phyloP scores from a whole-genome alignment of 768 basidiomycete genomes.

The Hygrophorus russula region DNA sequence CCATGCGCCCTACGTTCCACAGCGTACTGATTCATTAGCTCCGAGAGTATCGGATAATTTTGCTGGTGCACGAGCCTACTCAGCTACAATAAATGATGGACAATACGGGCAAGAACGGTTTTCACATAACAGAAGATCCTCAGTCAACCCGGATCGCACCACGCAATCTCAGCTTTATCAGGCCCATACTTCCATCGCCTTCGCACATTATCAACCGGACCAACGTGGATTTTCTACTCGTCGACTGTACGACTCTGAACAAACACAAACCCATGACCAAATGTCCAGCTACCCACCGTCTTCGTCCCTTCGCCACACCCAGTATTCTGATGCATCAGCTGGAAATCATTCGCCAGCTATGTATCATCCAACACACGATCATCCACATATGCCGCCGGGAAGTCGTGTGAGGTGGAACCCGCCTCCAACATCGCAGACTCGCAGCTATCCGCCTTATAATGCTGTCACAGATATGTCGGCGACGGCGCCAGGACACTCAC shows the following conservation, averaged over 20 bases:
- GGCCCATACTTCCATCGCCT: slow-evolving; percentile 22
- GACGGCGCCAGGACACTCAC: background rate
- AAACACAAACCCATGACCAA: slow-evolving; percentile 6
- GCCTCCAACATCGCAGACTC: background rate
- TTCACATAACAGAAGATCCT: background rate
- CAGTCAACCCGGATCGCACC: slow-evolving; percentile 8
- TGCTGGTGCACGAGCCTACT: too few species aligned
- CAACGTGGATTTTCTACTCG: slow-evolving; percentile 24
- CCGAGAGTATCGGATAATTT: too few species aligned
- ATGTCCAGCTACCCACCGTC: background rate
- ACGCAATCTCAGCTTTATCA: slow-evolving; percentile 4
- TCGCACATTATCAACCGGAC: slow-evolving; percentile 38
- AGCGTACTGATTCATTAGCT: too few species aligned
- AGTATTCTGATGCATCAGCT: background rate
- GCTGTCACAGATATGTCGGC: background rate
- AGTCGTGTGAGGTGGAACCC: background rate
- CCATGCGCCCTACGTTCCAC: background rate
- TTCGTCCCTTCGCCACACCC: background rate
- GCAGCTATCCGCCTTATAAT: background rate
- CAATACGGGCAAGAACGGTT: background rate
- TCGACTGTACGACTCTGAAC: slow-evolving; percentile 5
- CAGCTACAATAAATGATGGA: background rate
- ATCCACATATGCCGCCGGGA: background rate
- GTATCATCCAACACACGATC: background rate
- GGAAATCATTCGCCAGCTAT: background rate